These are phyloP conservation scores for Metschnikowia picachoensis DNA, from an alignment of 805 yeast species.

Conservation along the genomic window DNA sequence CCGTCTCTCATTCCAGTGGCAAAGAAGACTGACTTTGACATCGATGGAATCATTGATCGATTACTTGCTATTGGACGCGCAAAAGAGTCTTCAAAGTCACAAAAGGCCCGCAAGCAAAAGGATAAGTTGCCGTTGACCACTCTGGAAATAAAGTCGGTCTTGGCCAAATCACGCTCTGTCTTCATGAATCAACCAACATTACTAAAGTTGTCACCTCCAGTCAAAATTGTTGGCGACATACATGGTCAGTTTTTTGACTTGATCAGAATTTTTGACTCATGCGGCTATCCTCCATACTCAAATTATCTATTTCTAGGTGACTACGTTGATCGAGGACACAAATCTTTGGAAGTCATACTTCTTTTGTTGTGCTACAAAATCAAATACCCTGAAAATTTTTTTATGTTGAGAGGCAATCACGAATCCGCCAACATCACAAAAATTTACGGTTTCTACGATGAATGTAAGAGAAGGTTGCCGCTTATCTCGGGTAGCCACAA, in stretches of 20 bases:
- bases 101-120: conserved; percentile 23
- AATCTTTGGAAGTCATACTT: conserved; percentile 52
- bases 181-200: conserved; percentile 63
- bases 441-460: conserved; percentile 59
- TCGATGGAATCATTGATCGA: conserved; percentile 62
- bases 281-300: conserved; percentile 57
- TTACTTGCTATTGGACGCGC: conserved; percentile 48
- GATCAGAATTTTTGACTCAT: conserved; percentile 50
- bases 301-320: conserved; percentile 57
- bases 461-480: conserved; percentile 51
- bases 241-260: conserved; percentile 64
- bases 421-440: conserved; percentile 57
- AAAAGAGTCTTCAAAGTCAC: conserved; percentile 5
- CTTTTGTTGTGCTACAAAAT: conserved; percentile 51
- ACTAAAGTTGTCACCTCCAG: conserved; percentile 68
- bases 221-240: conserved; percentile 79
- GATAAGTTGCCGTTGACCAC: conserved; percentile 49
- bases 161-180: conserved; percentile 55
- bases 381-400: conserved; percentile 58
- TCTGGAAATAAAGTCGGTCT: conserved; percentile 53
- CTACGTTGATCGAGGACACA: conserved; percentile 57
- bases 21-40: conserved; percentile 38
- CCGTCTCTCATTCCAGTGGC: conserved; percentile 21
- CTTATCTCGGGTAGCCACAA: conserved; percentile 27
- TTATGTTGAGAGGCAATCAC: conserved; percentile 58